phyloP scores from a whole-genome alignment of 2,329 filamentous ascomycete genomes.

The Aspergillus candidus region DNA sequence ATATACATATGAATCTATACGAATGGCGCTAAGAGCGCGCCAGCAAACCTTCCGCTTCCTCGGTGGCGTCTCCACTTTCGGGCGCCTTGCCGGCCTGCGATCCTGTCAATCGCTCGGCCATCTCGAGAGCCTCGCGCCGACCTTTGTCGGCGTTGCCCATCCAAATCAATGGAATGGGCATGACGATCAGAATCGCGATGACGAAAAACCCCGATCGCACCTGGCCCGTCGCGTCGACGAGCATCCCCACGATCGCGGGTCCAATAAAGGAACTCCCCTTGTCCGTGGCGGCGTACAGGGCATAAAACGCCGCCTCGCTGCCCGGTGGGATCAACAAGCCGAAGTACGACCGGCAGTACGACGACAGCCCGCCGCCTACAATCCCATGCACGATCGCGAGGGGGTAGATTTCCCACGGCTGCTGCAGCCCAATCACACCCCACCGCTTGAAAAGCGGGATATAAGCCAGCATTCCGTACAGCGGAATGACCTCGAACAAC shows the following conservation, averaged over 20 bases:
- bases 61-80: slow-evolving; percentile 8
- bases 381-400: slow-evolving; percentile 80
- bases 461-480: slow-evolving; percentile 81
- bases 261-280: slow-evolving; percentile 89
- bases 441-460: slow-evolving; percentile 66
- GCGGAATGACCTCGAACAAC: slow-evolving; percentile 81
- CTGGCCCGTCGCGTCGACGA: slow-evolving; percentile 71
- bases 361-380: slow-evolving; percentile 75
- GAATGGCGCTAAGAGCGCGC: not conserved
- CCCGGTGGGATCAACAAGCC: slow-evolving; percentile 85
- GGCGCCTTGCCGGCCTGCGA: slow-evolving; percentile 9
- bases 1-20: no score
- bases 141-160: slow-evolving; percentile 52
- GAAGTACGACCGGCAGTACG: slow-evolving; percentile 81
- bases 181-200: slow-evolving; percentile 67
- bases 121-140: slow-evolving; percentile 26
- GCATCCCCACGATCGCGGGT: slow-evolving; percentile 78
- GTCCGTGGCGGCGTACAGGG: slow-evolving; percentile 88
- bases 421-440: slow-evolving; percentile 73
- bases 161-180: slow-evolving; percentile 75
- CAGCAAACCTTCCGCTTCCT: slow-evolving; percentile 28
- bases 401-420: slow-evolving; percentile 90
- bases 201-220: slow-evolving; percentile 86
- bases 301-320: slow-evolving; percentile 87
- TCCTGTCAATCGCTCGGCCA: slow-evolving; percentile 22